Percentiles rank a stretch among this genome's conserved stretches.
phyloP scores from a whole-genome alignment of 176 grass and related monocot genomes.

The Hordeum vulgare region MorexV3_pseudomolecules_assembly NC_058524.1:578487080-578487579 shows the following conservation, averaged over 20 bases:
- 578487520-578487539: constrained; percentile 15
- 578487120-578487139: too few relatives aligned
- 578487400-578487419: neutral
- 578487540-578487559: neutral
- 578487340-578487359: neutral
- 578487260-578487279: neutral
- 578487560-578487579: neutral
- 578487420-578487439: neutral
- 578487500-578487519: neutral
- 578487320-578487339: neutral
- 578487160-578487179: too few relatives aligned
- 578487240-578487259: neutral
- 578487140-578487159: too few relatives aligned
- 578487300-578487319: neutral
- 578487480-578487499: neutral
- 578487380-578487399: neutral
- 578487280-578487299: neutral
- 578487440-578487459: too few relatives aligned
- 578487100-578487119: too few relatives aligned
- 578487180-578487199: too few relatives aligned
- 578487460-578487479: too few relatives aligned
- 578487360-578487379: neutral
- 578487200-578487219: neutral
- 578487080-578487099: too few relatives aligned
- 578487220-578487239: neutral